Base-by-base conservation (phyloP, 2,329 filamentous ascomycete genomes). In the Fusarium austroafricanum region DNA sequence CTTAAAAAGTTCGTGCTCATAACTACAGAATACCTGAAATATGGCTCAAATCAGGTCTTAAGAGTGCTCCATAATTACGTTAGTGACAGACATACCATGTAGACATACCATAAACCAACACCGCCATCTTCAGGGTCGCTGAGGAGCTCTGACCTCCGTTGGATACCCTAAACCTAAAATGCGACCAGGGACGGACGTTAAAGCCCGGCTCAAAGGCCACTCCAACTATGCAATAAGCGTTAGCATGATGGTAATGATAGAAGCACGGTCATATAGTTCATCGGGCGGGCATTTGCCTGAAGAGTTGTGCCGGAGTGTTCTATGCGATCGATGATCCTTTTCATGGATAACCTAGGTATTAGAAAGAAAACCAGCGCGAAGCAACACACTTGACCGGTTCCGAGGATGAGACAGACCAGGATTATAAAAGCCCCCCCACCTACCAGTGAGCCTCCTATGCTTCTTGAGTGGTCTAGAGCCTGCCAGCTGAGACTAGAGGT, bases 401-500 rank as follows among this genome's bases (percentile, higher is more conserved):
- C 37, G 54, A 61, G 54, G 38, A 52, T 55, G 51, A 51, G 51
- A 61, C 49, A 43, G 42, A 21, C 61, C 49, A 47, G 61, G 60
- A 31, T 64, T 26, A 42, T 39, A 26, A 53, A 17, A 58, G 26
- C 29, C 31, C 50, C 50, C 59, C 59, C 55, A 46, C 57, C 40
- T 40, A 58, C 50, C 55, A 61, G 43, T 47, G 42, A 67, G 45
- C 55, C 54, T 50, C 18, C 37, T 67, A 38, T 63, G 45, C 55
- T 59, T 46, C 18, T 40, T 67, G 61, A 63, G 43, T 67, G 66
- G 66, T 63, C 61, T 67, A 63, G 45, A 64, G 65, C 66, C 15
- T 60, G 50, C 52, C 66, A 67, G 66, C 61, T 70, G 67, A 70
- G 63, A 63, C 51, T 57, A 65, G 44, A 61, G 64, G 59, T 20